These are phyloP conservation scores for Fusarium albidum DNA, from an alignment of 2,329 filamentous ascomycete genomes.

Conservation along the genomic window DNA sequence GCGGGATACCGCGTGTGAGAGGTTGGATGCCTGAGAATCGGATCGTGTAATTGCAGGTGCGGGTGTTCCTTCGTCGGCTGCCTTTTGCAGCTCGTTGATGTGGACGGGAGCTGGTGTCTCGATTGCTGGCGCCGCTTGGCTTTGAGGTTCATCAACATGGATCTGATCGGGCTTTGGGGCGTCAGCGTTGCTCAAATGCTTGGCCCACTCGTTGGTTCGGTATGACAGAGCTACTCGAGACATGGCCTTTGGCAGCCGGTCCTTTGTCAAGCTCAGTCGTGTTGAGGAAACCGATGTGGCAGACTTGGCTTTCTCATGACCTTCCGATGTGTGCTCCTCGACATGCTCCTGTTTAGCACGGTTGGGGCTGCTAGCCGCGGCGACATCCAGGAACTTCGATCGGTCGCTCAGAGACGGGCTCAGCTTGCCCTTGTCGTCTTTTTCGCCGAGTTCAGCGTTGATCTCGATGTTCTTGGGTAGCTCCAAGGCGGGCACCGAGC, in stretches of 20 bases:
- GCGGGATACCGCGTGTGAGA: constrained; percentile 27
- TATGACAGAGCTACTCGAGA: constrained; percentile 84
- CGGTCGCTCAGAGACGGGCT: constrained; percentile 16
- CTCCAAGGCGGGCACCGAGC: constrained; percentile 37
- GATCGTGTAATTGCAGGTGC: constrained; percentile 40
- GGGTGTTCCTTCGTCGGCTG: constrained; percentile 60
- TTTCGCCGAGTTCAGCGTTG: constrained; percentile 48
- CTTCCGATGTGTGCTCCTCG: constrained; percentile 21
- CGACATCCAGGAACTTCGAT: constrained; percentile 15
- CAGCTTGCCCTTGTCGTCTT: constrained; percentile 26
- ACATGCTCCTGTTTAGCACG: constrained; percentile 4
- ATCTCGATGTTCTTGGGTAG: constrained; percentile 48
- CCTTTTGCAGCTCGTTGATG: constrained; percentile 71
- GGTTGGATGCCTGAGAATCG: constrained; percentile 40
- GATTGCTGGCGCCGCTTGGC: constrained; percentile 8
- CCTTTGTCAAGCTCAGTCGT: constrained; percentile 61
- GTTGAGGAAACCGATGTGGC: constrained; percentile 52
- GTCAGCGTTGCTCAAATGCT: constrained; percentile 83
- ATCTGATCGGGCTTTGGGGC: constrained; percentile 71
- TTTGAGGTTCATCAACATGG: constrained; percentile 51
- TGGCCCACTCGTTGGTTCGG: constrained; percentile 95
- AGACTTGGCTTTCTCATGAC: constrained; percentile 50
- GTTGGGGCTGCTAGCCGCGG: constrained; percentile 9
- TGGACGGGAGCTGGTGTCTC: constrained; percentile 70
- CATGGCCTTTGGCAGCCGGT: constrained; percentile 72